A percentile compares a stretch with the other conserved stretches of the same genome.
Evolutionary conservation across 176 grass and related monocot species (phyloP).

Genomic region (Pontederia paniculata): DNA sequence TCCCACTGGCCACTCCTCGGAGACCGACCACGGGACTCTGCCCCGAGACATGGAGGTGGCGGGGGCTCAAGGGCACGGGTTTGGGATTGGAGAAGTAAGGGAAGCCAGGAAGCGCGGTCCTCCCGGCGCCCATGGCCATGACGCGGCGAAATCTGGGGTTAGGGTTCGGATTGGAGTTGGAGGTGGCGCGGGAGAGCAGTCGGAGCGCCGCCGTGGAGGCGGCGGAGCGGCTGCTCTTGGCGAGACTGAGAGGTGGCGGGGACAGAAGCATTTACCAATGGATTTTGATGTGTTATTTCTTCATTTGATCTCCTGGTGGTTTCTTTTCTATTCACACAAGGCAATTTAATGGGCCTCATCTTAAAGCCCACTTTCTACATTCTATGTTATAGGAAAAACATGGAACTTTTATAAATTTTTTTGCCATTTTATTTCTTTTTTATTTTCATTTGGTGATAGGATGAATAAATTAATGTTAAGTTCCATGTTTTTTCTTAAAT

Average conservation of each 20-base stretch:
- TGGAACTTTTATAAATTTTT: no score
- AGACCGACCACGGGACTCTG: background rate
- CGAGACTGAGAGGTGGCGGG: slow-evolving; percentile 29
- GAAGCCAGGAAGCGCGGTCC: background rate
- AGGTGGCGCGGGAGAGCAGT: slow-evolving; percentile 12
- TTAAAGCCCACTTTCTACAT: no score
- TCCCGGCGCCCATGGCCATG: slow-evolving; percentile 17
- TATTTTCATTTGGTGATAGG: no score
- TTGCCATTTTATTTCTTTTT: no score
- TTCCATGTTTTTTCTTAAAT: no score
- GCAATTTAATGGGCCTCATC: no score
- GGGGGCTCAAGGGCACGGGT: background rate
- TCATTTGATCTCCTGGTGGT: no score
- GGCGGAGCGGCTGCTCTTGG: slow-evolving; percentile 23
- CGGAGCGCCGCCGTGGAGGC: slow-evolving; percentile 22
- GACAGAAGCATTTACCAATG: slow-evolving; percentile 25
- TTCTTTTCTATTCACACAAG: no score
- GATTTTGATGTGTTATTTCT: no score
- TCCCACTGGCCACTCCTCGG: slow-evolving; percentile 11
- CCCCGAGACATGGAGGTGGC: background rate
- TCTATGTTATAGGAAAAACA: no score
- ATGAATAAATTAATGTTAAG: no score
- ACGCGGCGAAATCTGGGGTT: slow-evolving; percentile 1
- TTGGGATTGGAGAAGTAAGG: background rate
- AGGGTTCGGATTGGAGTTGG: background rate